Evolutionary conservation across 73 alveolate species (phyloP).

Genomic region (Diophrys appendiculata): DNA sequence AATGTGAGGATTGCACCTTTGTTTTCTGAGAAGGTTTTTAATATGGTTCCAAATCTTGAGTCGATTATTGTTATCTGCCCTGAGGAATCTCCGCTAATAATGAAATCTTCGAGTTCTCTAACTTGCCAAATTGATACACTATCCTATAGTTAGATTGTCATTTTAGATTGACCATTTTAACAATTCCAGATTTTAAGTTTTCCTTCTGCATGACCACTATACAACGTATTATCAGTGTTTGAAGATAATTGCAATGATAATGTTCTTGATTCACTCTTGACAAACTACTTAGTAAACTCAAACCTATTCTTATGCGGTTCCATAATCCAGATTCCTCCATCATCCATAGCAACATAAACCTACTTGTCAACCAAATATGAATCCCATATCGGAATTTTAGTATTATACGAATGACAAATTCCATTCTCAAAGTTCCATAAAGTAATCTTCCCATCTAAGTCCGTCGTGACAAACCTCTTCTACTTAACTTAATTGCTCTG

Average conservation of each 20-base stretch:
- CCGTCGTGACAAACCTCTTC: background rate
- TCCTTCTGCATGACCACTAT: background rate
- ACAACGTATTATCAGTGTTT: background rate
- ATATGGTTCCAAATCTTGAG: slow-evolving; percentile 62
- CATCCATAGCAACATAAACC: background rate
- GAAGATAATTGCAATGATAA: background rate
- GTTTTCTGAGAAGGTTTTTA: slow-evolving; percentile 68
- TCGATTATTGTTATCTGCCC: slow-evolving; percentile 80
- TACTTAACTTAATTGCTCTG: background rate
- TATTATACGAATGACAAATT: background rate
- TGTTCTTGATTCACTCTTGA: background rate
- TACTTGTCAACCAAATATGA: background rate
- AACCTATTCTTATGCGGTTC: background rate
- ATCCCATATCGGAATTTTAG: background rate
- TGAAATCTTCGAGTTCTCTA: slow-evolving; percentile 24
- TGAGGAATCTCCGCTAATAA: slow-evolving; percentile 75
- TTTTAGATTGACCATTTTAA: background rate
- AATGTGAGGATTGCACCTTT: slow-evolving; percentile 76
- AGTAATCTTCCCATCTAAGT: background rate
- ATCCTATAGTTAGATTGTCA: background rate
- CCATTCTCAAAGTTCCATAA: background rate
- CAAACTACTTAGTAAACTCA: background rate
- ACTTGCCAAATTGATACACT: slow-evolving; percentile 30
- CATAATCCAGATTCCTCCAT: background rate
- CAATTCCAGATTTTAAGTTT: background rate